Base-by-base conservation (phyloP, 1,284 basidiomycete genomes). In the Laetiporus sulphureus region DNA sequence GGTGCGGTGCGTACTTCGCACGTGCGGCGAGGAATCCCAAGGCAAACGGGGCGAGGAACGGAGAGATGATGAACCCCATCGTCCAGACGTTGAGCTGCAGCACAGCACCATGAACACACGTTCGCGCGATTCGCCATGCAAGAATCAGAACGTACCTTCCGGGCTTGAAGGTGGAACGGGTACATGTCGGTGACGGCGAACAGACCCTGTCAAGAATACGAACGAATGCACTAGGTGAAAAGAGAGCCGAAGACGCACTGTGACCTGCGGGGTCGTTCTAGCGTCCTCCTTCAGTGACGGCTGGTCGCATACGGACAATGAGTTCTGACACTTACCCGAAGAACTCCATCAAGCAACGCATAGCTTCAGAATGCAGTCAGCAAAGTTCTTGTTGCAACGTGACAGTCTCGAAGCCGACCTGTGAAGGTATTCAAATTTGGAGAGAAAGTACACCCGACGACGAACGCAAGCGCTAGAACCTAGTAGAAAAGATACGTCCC, bases 91-190 rank as follows among this genome's bases (percentile, higher is more conserved):
- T 85, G 21, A 86, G 66, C 72, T 79, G 32, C 16, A 24, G 30
- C 11, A 2, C 25, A 21, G 23, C 33, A n/a, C 13, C 12, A 18
- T 16, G n/a, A n/a, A 35, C 25, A n/a, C n/a, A n/a, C n/a, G n/a
- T n/a, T n/a, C n/a, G 25, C 18, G 7, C 12, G 11, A 10, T 18
- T 16, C 16, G n/a, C 16, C 3, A 13, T 7, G 33, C 18, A 24
- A 27, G n/a, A n/a, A 27, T 13, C 13, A 13, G 42, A 50, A 42
- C 51, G 16, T 25, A 73, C 77, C 69, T 83, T 85, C 30, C 81
- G 72, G 19, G 83, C 82, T 57, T 86, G 83, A 16, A 82, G 62
- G 50, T 87, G 83, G 67, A 86, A 86, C 1, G 83, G 83, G 57
- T 74, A 86, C 43, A 87, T 64, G 50, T 86, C 83, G 4, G 77